A percentile compares a stretch with the other conserved stretches of the same genome.
These are phyloP conservation scores for Lepidium africanum DNA, from an alignment of 345 rosid genomes.

Conservation along the genomic window DNA sequence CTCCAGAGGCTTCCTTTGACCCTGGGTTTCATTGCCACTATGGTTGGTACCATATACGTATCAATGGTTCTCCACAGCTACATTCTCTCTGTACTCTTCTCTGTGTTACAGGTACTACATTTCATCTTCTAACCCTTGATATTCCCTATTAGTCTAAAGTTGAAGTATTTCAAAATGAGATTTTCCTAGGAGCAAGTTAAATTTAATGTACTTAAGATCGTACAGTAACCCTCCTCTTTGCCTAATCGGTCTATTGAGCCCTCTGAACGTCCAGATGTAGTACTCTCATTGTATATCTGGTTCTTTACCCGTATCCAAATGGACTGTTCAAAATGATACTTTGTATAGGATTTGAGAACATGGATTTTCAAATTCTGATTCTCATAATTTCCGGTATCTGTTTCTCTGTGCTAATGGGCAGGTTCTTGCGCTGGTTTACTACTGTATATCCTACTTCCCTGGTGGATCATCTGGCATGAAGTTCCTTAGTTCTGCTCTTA, in stretches of 20 bases:
- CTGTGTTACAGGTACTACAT: slow-evolving; percentile 68
- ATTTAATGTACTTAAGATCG: background rate
- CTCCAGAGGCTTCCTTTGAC: slow-evolving; percentile 89
- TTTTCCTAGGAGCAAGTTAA: background rate
- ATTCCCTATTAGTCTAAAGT: background rate
- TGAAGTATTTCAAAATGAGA: background rate
- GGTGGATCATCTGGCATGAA: slow-evolving; percentile 34
- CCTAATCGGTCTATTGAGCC: background rate
- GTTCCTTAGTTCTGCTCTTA: slow-evolving; percentile 24
- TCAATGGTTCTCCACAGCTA: slow-evolving; percentile 95
- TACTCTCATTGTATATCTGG: background rate
- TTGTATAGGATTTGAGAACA: background rate
- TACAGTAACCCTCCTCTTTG: background rate
- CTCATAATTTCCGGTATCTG: background rate
- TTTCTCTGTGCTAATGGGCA: slow-evolving; percentile 26
- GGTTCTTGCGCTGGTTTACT: slow-evolving; percentile 33
- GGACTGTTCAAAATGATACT: background rate
- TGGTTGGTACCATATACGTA: slow-evolving; percentile 87
- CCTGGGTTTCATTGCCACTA: slow-evolving; percentile 66
- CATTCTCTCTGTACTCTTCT: slow-evolving; percentile 82
- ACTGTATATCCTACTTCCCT: slow-evolving; percentile 35
- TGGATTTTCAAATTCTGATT: background rate
- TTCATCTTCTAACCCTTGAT: background rate
- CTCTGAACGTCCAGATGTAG: background rate
- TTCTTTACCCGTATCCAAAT: background rate